These are phyloP conservation scores for Pythium brachiatum DNA, from an alignment of 352 stramenopile species.

Conservation along the genomic window DNA sequence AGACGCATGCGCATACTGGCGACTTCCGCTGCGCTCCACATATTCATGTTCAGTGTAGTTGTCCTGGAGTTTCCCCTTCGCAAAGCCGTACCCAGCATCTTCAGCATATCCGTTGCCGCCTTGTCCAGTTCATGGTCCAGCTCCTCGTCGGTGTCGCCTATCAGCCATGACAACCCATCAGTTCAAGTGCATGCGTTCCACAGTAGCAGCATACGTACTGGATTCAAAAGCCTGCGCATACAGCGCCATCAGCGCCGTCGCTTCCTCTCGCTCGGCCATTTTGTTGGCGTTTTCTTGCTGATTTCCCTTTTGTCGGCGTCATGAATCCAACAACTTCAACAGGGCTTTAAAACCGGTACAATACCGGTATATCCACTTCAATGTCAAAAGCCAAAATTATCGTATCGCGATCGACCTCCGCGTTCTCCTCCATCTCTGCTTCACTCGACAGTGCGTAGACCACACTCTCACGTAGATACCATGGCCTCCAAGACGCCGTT, in stretches of 20 bases:
- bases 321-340: constrained; percentile 19
- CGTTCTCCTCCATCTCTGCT: neutral
- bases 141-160: too few relatives aligned
- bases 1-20: constrained; percentile 10
- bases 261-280: neutral
- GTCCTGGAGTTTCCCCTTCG: neutral
- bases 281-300: neutral
- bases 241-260: neutral
- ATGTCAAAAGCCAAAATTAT: neutral
- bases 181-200: too few relatives aligned
- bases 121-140: too few relatives aligned
- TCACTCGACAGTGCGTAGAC: too few relatives aligned
- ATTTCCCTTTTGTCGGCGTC: too few relatives aligned
- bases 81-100: too few relatives aligned
- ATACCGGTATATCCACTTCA: neutral
- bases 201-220: neutral
- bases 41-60: too few relatives aligned
- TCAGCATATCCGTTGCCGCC: too few relatives aligned
- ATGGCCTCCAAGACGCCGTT: neutral
- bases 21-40: constrained; percentile 6
- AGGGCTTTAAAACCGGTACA: neutral
- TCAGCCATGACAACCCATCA: too few relatives aligned
- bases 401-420: neutral
- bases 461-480: neutral
- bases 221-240: neutral